A percentile compares a stretch with the other conserved stretches of the same genome.
Evolutionary conservation across 139 green algal genomes (phyloP).

Genomic region (Penium margaritaceum): DNA sequence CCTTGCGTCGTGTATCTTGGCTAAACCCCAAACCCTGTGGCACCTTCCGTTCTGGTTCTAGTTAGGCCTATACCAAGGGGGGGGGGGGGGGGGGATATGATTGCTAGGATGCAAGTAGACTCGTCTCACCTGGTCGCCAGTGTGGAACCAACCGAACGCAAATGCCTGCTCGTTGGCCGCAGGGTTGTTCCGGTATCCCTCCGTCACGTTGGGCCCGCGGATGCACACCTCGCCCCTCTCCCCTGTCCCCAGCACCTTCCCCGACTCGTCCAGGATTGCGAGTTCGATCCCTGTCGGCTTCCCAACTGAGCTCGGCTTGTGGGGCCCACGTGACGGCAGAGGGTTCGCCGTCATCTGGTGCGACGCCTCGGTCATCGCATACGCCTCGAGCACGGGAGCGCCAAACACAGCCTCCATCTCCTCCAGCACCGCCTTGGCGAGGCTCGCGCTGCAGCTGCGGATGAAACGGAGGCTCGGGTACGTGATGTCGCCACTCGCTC

Average conservation of each 20-base stretch:
- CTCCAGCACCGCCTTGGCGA: slow-evolving; percentile 66
- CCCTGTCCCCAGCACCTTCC: slow-evolving; percentile 15
- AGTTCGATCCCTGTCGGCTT: slow-evolving; percentile 38
- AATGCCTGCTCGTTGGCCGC: slow-evolving; percentile 69
- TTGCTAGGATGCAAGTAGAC: too few relatives aligned
- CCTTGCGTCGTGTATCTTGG: too few relatives aligned
- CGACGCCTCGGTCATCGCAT: slow-evolving; percentile 80
- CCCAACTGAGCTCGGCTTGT: slow-evolving; percentile 50
- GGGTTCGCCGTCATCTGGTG: slow-evolving; percentile 81
- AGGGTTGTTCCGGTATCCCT: slow-evolving; percentile 70
- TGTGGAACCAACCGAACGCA: slow-evolving; percentile 61
- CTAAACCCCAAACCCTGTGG: too few relatives aligned
- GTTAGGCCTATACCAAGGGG: too few relatives aligned
- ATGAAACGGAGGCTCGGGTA: slow-evolving; percentile 68
- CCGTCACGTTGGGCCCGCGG: slow-evolving; percentile 69
- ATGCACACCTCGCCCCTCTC: slow-evolving; percentile 72
- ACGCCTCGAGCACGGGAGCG: slow-evolving; percentile 80
- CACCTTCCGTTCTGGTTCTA: too few relatives aligned
- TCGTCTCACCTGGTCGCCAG: slow-evolving; percentile 66
- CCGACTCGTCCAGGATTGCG: slow-evolving; percentile 44
- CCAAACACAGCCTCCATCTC: slow-evolving; percentile 58
- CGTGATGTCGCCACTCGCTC: too few relatives aligned
- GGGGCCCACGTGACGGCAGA: slow-evolving; percentile 45
- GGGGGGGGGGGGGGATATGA: too few relatives aligned
- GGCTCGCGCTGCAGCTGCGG: slow-evolving; percentile 64